Conservation (phyloP, 2,329 filamentous ascomycete species). For the Penicillium sclerotiorum region DNA sequence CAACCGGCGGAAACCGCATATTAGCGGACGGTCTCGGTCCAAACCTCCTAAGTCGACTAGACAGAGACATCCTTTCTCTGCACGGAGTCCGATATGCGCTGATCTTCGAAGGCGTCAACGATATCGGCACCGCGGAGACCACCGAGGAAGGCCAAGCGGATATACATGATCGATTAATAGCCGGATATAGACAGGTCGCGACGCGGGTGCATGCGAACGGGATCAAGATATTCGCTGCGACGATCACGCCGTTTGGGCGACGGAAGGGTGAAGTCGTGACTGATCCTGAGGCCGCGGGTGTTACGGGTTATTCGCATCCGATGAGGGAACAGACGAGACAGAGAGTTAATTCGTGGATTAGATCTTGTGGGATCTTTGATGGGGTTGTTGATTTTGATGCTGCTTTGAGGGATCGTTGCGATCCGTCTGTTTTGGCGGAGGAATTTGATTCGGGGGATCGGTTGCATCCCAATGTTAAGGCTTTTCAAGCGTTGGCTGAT, state of each 20-base stretch:
- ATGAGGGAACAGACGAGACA: conserved; percentile 60
- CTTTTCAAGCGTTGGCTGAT: conserved; percentile 63
- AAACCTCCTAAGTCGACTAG: conserved; percentile 61
- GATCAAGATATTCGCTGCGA: conserved; percentile 63
- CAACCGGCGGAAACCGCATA: conserved; percentile 69
- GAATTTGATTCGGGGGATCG: conserved; percentile 65
- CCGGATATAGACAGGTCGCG: conserved; percentile 62
- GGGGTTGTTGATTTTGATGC: conserved; percentile 65
- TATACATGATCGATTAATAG: conserved; percentile 56
- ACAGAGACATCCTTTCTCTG: conserved; percentile 65
- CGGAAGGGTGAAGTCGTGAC: conserved; percentile 29
- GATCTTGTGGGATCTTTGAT: conserved; percentile 60
- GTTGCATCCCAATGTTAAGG: conserved; percentile 63
- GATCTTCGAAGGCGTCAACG: conserved; percentile 71
- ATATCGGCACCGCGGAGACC: conserved; percentile 60
- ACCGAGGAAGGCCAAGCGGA: conserved; percentile 49
- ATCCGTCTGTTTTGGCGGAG: conserved; percentile 52
- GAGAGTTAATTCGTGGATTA: conserved; percentile 64
- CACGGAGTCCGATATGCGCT: conserved; percentile 63
- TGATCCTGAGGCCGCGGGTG: conserved; percentile 39
- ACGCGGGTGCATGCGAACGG: conserved; percentile 57
- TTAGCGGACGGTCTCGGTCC: conserved; percentile 65
- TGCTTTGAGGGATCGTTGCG: conserved; percentile 55
- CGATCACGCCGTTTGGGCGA: conserved; percentile 65
- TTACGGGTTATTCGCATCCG: conserved; percentile 52